Conservation (phyloP, 228 moss, liverwort and hornwort species). For the Sphagnum magellanicum region DNA sequence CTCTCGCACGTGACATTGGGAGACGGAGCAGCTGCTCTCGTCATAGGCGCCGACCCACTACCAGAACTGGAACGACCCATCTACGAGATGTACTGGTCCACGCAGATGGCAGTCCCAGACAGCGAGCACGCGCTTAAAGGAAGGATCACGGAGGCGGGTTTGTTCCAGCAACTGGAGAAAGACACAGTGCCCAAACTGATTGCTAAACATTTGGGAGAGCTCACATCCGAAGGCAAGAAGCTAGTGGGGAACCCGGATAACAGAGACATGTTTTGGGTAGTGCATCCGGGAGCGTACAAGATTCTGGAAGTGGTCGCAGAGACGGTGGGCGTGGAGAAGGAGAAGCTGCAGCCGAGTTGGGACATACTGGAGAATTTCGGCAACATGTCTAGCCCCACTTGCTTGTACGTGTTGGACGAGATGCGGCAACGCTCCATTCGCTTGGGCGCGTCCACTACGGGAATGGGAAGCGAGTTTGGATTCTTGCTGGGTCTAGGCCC, state of each 20-base stretch:
- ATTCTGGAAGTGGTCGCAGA: conserved; percentile 34
- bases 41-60: conserved; percentile 20
- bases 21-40: conserved; percentile 34
- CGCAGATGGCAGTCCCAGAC: conserved; percentile 10
- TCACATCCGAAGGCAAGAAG: conserved; percentile 16
- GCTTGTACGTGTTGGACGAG: conserved; percentile 37
- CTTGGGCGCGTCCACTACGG: conserved; percentile 8
- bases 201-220: conserved; percentile 13
- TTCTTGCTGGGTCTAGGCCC: conserved; percentile 24
- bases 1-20: conserved; percentile 25
- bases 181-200: conserved; percentile 15
- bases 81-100: conserved; percentile 32
- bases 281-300: conserved; percentile 35
- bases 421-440: conserved; percentile 20
- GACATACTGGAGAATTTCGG: conserved; percentile 23
- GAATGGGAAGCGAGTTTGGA: conserved; percentile 21
- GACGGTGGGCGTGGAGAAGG: conserved; percentile 6
- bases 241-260: conserved; percentile 12
- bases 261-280: conserved; percentile 38
- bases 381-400: conserved; percentile 37
- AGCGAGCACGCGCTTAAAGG: conserved; percentile 4
- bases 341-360: conserved; percentile 36
- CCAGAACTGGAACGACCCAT: conserved; percentile 12
- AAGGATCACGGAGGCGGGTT: conserved; percentile 10
- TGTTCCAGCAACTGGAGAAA: conserved; percentile 16